Evolutionary conservation across 2,329 filamentous ascomycete genomes (phyloP).

Genomic region (Exophiala bonariae): DNA sequence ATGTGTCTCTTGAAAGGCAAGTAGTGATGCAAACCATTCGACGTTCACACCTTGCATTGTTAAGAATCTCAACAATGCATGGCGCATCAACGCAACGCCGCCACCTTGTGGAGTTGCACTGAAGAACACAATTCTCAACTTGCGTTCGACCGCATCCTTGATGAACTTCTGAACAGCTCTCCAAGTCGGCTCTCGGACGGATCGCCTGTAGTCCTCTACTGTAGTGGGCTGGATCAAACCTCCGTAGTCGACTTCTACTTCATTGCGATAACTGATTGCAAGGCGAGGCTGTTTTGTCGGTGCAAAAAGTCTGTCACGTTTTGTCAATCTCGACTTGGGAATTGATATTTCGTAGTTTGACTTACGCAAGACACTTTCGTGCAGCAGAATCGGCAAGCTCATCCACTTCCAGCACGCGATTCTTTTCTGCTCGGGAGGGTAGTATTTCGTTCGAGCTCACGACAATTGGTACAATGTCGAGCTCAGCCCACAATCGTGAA

Average conservation of each 20-base stretch:
- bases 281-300: slow-evolving; percentile 70
- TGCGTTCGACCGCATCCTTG: slow-evolving; percentile 60
- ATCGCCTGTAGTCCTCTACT: slow-evolving; percentile 58
- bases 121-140: slow-evolving; percentile 74
- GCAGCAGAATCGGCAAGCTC: slow-evolving; percentile 82
- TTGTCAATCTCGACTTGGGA: slow-evolving; percentile 2
- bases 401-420: slow-evolving; percentile 60
- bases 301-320: slow-evolving; percentile 61
- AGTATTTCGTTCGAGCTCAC: slow-evolving; percentile 43
- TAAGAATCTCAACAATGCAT: slow-evolving; percentile 72
- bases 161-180: slow-evolving; percentile 64
- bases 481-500: slow-evolving; percentile 70
- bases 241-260: slow-evolving; percentile 69
- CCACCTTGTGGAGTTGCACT: slow-evolving; percentile 80
- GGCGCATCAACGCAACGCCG: slow-evolving; percentile 78
- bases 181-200: slow-evolving; percentile 65
- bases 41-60: slow-evolving; percentile 66
- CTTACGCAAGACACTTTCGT: slow-evolving; percentile 72
- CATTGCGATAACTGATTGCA: slow-evolving; percentile 64
- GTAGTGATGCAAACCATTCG: slow-evolving; percentile 62
- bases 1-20: background rate
- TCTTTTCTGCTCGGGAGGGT: slow-evolving; percentile 38
- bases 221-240: slow-evolving; percentile 63
- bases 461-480: slow-evolving; percentile 74
- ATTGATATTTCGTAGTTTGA: slow-evolving; percentile 12